phyloP scores from a whole-genome alignment of 2,329 filamentous ascomycete species.

The Microdochium paspali region DNA sequence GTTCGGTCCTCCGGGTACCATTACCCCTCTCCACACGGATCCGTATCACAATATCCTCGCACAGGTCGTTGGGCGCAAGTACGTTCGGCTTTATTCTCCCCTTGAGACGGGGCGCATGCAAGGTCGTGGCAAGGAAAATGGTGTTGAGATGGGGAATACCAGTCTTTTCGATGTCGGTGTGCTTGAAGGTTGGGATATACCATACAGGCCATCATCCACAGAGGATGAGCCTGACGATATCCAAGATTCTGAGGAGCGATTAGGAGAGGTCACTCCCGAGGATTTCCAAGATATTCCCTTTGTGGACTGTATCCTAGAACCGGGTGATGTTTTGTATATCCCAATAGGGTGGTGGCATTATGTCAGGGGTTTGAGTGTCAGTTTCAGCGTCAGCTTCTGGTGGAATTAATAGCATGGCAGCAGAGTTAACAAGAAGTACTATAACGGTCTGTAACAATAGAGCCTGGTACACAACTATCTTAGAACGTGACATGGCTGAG shows the following conservation, averaged over 20 bases:
- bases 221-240: conserved; percentile 6
- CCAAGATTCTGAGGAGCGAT: conserved; percentile 13
- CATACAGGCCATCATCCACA: no score
- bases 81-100: conserved; percentile 80
- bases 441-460: no score
- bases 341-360: conserved; percentile 99
- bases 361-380: conserved; percentile 73
- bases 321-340: conserved; percentile 81
- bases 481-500: no score
- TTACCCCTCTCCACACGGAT: conserved; percentile 89
- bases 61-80: conserved; percentile 85
- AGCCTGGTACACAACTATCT: no score
- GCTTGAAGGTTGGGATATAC: conserved; percentile 52
- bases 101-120: conserved; percentile 46
- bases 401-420: no score
- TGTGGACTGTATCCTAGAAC: conserved; percentile 67
- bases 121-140: conserved; percentile 52
- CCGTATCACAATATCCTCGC: conserved; percentile 88
- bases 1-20: conserved; percentile 82
- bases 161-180: conserved; percentile 68
- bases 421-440: no score
- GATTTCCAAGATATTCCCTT: conserved; percentile 52
- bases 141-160: conserved; percentile 90
- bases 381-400: conserved; percentile 97
- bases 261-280: conserved; percentile 25